Percentiles rank a stretch among this genome's conserved stretches.
Evolutionary conservation across 1,139 yeast species (phyloP).

Genomic region (Magnusiomyces ingens): DNA sequence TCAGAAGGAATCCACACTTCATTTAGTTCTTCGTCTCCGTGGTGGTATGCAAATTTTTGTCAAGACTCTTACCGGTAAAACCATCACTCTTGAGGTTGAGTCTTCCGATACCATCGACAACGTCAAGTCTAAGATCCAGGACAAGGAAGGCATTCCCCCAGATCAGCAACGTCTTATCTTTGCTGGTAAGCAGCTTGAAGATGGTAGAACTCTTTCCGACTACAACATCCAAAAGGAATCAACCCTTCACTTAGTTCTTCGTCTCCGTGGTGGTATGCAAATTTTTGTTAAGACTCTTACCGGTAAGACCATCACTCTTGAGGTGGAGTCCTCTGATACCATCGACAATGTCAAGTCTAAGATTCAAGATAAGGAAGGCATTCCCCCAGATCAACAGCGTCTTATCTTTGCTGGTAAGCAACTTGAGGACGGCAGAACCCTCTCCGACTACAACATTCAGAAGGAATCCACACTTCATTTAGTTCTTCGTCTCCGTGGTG

Average conservation of each 20-base stretch:
- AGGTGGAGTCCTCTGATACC: conserved; percentile 87
- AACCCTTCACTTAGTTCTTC: conserved; percentile 75
- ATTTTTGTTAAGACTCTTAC: conserved; percentile 92
- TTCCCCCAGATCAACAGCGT: conserved; percentile 72
- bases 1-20: conserved; percentile 86
- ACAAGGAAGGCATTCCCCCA: conserved; percentile 87
- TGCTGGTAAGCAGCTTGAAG: conserved; percentile 86
- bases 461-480: conserved; percentile 77
- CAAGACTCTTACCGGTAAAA: conserved; percentile 98
- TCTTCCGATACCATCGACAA: conserved; percentile 87
- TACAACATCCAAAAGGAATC: conserved; percentile 90
- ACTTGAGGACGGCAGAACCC: conserved; percentile 77
- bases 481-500: conserved; percentile 85
- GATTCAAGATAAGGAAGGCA: conserved; percentile 43
- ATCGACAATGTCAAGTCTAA: conserved; percentile 84
- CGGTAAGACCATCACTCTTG: conserved; percentile 92
- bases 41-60: conserved; percentile 71
- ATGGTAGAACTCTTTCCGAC: conserved; percentile 78
- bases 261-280: conserved; percentile 80
- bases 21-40: conserved; percentile 67
- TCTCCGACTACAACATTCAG: conserved; percentile 84
- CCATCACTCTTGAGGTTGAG: conserved; percentile 86
- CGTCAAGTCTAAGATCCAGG: conserved; percentile 84
- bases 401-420: conserved; percentile 85
- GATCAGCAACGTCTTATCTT: conserved; percentile 83